Evolutionary conservation across 2,329 filamentous ascomycete species (phyloP).

Genomic region (Trichocomaceae sp.): DNA sequence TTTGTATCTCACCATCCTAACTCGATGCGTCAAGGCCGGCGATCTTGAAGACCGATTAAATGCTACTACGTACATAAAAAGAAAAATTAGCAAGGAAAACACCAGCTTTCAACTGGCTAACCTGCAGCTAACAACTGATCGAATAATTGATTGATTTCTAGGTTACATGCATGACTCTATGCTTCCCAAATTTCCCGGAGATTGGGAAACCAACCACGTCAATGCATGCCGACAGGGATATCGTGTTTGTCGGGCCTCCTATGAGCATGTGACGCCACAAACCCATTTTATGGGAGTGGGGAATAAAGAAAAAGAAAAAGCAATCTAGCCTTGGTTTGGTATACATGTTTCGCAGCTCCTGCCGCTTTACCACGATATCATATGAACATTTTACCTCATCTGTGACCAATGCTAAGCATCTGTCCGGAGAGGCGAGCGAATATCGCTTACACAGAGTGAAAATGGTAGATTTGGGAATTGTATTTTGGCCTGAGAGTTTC

Average conservation of each 20-base stretch:
- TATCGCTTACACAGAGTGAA: too few relatives aligned
- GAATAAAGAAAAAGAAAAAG: not conserved
- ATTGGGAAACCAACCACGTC: constrained; percentile 7
- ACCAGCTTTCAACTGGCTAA: not conserved
- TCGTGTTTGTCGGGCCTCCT: not conserved
- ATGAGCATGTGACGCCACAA: constrained; percentile 8
- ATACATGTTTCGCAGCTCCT: too few relatives aligned
- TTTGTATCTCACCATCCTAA: not conserved
- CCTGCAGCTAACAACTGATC: not conserved
- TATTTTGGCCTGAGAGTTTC: too few relatives aligned
- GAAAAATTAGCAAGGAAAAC: not conserved
- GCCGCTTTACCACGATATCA: too few relatives aligned
- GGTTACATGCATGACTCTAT: not conserved
- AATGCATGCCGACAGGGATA: constrained; percentile 6
- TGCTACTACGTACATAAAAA: not conserved
- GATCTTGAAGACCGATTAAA: not conserved
- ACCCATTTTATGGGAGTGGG: not conserved
- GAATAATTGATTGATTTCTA: not conserved
- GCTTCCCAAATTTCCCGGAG: not conserved
- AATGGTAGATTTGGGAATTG: too few relatives aligned
- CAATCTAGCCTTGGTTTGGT: not conserved
- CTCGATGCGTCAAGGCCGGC: not conserved
- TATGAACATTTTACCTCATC: too few relatives aligned
- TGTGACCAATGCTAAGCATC: too few relatives aligned
- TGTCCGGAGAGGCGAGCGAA: too few relatives aligned